Percentiles rank a stretch among this genome's conserved stretches.
phyloP scores from a whole-genome alignment of 75 land plant species.

The Isoetes taiwanensis region DNA sequence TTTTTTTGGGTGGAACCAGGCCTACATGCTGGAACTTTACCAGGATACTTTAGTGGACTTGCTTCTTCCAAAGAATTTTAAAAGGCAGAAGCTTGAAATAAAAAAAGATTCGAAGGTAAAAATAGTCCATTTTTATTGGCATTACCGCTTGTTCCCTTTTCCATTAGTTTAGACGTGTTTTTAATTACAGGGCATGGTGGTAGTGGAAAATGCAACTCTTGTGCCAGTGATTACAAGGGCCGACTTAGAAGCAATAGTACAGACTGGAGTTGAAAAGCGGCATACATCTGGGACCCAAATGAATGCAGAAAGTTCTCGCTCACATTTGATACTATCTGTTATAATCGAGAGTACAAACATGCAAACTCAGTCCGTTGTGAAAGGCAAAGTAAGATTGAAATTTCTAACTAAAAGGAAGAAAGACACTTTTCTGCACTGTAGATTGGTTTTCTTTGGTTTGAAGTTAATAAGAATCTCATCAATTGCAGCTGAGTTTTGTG shows the following conservation, averaged over 20 bases:
- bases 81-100: constrained; percentile 61
- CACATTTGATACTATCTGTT: constrained; percentile 78
- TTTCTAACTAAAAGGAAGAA: not conserved
- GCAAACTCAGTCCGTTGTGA: constrained; percentile 68
- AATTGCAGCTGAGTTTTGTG: constrained; percentile 81
- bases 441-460: not conserved
- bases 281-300: constrained; percentile 85
- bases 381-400: constrained; percentile 67
- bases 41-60: constrained; percentile 90
- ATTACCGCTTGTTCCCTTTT: not conserved
- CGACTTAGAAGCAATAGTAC: constrained; percentile 51
- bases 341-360: constrained; percentile 86
- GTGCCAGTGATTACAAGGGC: constrained; percentile 45
- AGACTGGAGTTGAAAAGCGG: constrained; percentile 59
- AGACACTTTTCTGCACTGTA: not conserved
- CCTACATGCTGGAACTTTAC: constrained; percentile 91
- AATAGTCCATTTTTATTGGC: not conserved
- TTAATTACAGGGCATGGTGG: constrained; percentile 65
- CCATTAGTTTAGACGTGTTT: not conserved
- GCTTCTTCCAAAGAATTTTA: constrained; percentile 55
- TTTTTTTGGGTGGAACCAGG: constrained; percentile 26
- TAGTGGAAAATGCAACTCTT: constrained; percentile 68
- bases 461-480: not conserved
- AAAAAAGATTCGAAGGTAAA: constrained; percentile 93
- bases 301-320: constrained; percentile 98